A percentile compares a stretch with the other conserved stretches of the same genome.
Evolutionary conservation across 257 asterid species (phyloP).

Genomic region (Rauvolfia tetraphylla): DNA sequence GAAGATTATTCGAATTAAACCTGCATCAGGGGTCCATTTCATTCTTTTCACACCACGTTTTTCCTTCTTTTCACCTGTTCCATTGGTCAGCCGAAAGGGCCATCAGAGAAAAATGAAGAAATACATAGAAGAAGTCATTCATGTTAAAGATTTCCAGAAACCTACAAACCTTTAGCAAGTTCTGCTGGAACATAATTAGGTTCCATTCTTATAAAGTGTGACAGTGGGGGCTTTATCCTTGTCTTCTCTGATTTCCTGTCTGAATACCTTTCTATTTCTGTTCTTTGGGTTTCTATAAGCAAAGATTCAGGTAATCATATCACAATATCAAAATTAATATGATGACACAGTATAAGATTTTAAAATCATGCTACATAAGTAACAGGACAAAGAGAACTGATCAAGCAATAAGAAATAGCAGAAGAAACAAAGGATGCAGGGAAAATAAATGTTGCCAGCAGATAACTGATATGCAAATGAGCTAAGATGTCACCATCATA

Average conservation of each 20-base stretch:
- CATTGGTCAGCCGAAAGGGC: conserved; percentile 12
- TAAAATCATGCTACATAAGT: background rate
- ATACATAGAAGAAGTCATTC: background rate
- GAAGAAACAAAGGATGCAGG: background rate
- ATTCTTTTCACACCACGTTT: conserved; percentile 39
- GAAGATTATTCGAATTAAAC: conserved; percentile 23
- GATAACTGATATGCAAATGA: background rate
- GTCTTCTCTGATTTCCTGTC: conserved; percentile 30
- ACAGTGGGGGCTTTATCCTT: conserved; percentile 37
- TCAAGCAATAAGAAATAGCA: background rate
- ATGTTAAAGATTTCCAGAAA: background rate
- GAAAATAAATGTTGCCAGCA: background rate
- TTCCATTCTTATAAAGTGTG: conserved; percentile 43
- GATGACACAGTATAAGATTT: background rate
- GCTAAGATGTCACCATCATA: background rate
- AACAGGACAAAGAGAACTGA: background rate
- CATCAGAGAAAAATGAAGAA: conserved; percentile 8
- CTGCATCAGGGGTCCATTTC: conserved; percentile 46
- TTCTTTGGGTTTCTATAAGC: conserved; percentile 36
- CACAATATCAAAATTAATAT: background rate
- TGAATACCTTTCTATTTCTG: conserved; percentile 56
- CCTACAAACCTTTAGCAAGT: conserved; percentile 47
- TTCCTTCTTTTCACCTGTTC: conserved; percentile 39
- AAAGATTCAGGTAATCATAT: background rate
- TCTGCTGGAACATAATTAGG: conserved; percentile 62